Evolutionary conservation across 1,139 yeast species (phyloP), one percentile per base, ranked within the genome.

Genomic region (Diutina catenulata): DNA sequence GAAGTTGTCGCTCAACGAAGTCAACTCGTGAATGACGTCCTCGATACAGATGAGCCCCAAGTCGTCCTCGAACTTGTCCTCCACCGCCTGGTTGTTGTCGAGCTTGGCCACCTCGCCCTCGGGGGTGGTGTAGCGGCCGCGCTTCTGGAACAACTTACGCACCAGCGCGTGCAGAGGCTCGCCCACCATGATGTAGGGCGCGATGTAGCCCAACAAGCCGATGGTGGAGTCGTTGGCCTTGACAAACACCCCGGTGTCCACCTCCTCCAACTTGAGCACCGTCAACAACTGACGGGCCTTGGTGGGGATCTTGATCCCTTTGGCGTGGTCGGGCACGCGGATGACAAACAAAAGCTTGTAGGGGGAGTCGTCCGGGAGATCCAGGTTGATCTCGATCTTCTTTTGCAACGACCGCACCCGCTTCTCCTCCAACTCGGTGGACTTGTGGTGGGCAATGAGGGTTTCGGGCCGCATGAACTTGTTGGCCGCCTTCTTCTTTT

Each of bases 21-120:
- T 68, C 41, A 81, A 65, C 56, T 81, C 91, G 52, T 78, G 84
- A 41, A 81, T 72, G 42, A 81, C 65, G 57, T 81, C 94, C 59
- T 81, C 93, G 31, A 79, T 70, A 72, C 94, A 81, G 46, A 81
- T 75, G 45, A 79, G 64, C 14, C 91, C 91, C 41, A 65, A 60
- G 28, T 75, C 76, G 36, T 61, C 65, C 24, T 83, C 88, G 44
- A 81, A 66, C 51, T 67, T 63, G 49, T 80, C 87, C 60, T 81
- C 94, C 37, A 81, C 80, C 33, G 76, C 59, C 48, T 74, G 78
- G 61, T 81, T 81, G 57, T 79, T 84, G 53, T 80, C 82, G 49
- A 81, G 60, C 45, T 74, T 68, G 33, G 70, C 53, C 37, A 49
- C 59, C 13, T 51, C 56, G 8, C 59, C 60, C 23, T 59, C 70